Percentiles rank a stretch among this genome's conserved stretches.
Evolutionary conservation across 805 yeast genomes (phyloP).

Genomic region (Spathaspora arborariae): DNA sequence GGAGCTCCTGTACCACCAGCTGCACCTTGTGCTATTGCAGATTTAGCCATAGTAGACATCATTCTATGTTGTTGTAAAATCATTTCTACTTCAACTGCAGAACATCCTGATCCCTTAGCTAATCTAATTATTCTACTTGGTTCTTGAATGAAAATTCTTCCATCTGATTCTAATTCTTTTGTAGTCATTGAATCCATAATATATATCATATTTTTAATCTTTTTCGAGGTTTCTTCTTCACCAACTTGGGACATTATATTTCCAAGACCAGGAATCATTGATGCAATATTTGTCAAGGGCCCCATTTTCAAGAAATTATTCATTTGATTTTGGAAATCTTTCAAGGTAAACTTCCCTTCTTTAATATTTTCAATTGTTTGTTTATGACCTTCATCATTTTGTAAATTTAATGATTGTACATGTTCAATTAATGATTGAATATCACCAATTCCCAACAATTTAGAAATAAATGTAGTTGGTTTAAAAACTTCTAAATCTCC

Average conservation of each 20-base stretch:
- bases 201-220: constrained; percentile 83
- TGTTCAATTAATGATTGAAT: constrained; percentile 92
- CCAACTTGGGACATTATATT: constrained; percentile 82
- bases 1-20: constrained; percentile 15
- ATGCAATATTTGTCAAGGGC: constrained; percentile 87
- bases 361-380: constrained; percentile 88
- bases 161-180: constrained; percentile 87
- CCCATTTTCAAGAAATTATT: constrained; percentile 96
- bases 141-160: constrained; percentile 69
- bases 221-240: constrained; percentile 84
- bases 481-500: constrained; percentile 89
- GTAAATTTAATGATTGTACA: constrained; percentile 77
- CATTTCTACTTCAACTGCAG: constrained; percentile 90
- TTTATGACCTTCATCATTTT: constrained; percentile 66
- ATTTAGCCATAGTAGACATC: constrained; percentile 92
- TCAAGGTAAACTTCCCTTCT: constrained; percentile 89
- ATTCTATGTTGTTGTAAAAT: constrained; percentile 85
- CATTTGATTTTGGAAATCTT: constrained; percentile 93
- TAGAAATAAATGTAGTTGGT: constrained; percentile 86
- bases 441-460: constrained; percentile 92
- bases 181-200: constrained; percentile 96
- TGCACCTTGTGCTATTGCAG: constrained; percentile 42
- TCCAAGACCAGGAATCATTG: constrained; percentile 91
- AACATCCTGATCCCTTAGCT: constrained; percentile 91
- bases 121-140: constrained; percentile 86